Percentiles rank a stretch among this genome's conserved stretches.
These are phyloP conservation scores for Lagerstroemia speciosa DNA, from an alignment of 345 rosid genomes.

Conservation along the genomic window DNA sequence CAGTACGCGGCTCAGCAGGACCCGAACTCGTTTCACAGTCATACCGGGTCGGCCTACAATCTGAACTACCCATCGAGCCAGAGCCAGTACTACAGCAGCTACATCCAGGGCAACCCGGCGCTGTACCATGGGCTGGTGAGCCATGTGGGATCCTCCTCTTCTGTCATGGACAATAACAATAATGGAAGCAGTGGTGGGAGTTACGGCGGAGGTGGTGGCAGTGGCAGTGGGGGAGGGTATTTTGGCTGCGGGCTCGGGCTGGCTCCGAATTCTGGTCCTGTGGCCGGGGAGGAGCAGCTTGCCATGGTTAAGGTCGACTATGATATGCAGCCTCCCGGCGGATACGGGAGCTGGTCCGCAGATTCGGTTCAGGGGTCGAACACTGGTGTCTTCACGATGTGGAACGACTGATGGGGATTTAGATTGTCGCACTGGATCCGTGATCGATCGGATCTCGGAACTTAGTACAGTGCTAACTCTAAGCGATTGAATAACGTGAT, in stretches of 20 bases:
- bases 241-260: constrained; percentile 50
- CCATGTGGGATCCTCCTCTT: constrained; percentile 28
- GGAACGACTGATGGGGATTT: constrained; percentile 49
- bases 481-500: neutral
- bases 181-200: constrained; percentile 33
- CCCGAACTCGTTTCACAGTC: constrained; percentile 45
- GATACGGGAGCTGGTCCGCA: constrained; percentile 62
- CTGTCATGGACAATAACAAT: constrained; percentile 26
- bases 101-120: constrained; percentile 58
- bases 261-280: constrained; percentile 38
- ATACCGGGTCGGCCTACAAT: constrained; percentile 20
- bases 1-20: constrained; percentile 46
- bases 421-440: neutral
- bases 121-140: constrained; percentile 61
- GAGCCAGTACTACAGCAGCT: constrained; percentile 57
- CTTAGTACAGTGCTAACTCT: neutral
- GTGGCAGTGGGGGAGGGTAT: constrained; percentile 26
- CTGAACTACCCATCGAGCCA: constrained; percentile 33
- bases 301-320: constrained; percentile 77
- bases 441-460: neutral
- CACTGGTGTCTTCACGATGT: constrained; percentile 73
- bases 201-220: constrained; percentile 12
- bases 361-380: constrained; percentile 70
- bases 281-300: constrained; percentile 44
- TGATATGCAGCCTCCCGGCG: constrained; percentile 55